Evolutionary conservation across 1,139 yeast genomes (phyloP), one percentile per base, ranked within the genome.

Genomic region (Lodderomyces metapsilosis): DNA sequence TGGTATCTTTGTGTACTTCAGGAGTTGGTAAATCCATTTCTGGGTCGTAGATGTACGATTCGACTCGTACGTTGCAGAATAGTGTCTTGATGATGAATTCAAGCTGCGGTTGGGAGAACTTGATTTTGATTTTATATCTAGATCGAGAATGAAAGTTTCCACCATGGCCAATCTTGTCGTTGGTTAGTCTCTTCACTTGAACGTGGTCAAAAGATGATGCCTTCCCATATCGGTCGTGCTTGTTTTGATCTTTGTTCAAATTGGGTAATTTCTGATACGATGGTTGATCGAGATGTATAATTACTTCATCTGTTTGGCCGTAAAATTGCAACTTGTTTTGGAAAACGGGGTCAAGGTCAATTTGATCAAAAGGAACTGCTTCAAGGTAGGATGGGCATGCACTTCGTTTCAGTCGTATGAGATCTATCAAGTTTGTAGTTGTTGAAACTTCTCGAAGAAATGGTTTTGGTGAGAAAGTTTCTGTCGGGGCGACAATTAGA

Each of bases 151-250:
- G 25, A 15, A 36, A 30, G 21, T 41, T 36, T n/a, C 42, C 44
- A 2, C 48, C 48, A 41, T 41, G 43, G 3, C 44, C 44, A 4
- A 36, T 22, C 30, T 43, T 45, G 22, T 40, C 45, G 12, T 18
- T 24, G 24, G n/a, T 25, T 36, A 23, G 32, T 16, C 30, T 45
- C 30, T 21, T 36, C 12, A 20, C 34, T 17, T 25, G 7, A 23
- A 28, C 36, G n/a, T 8, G 24, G 10, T 41, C 18, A 10, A 28
- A 5, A 5, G 18, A 25, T n/a, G 30, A 12, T 25, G 5, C n/a
- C 5, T 11, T n/a, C 3, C 18, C n/a, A 25, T 23, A 35, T 5
- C n/a, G 30, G n/a, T n/a, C 37, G 13, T 11, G n/a, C n/a, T n/a
- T n/a, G 8, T 4, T 35, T 13, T 23, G 30, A 18, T 16, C 37